Conservation (phyloP, 108 stramenopile species). For the Parmales sp. region DNA sequence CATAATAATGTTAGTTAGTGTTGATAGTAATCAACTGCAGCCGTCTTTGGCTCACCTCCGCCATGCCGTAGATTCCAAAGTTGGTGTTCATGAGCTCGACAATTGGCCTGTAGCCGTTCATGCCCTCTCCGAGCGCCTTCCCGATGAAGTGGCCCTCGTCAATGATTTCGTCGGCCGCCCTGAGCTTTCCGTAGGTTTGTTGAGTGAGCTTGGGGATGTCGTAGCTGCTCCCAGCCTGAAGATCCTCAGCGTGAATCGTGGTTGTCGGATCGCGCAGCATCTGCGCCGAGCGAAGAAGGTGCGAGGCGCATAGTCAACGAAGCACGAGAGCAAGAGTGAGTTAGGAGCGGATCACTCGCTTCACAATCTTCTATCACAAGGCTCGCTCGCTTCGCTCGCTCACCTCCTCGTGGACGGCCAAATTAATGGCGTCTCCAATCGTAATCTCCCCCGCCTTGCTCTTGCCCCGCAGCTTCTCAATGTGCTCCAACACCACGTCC, state of each 20-base stretch:
- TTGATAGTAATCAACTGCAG: too few relatives aligned
- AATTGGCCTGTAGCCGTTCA: slow-evolving; percentile 97
- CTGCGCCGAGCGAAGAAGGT: neutral
- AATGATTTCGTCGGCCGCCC: slow-evolving; percentile 97
- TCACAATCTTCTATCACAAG: too few relatives aligned
- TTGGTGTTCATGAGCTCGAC: slow-evolving; percentile 99
- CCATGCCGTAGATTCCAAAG: slow-evolving; percentile 98
- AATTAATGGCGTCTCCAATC: slow-evolving; percentile 95
- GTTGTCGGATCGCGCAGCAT: slow-evolving; percentile 98
- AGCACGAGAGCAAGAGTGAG: too few relatives aligned
- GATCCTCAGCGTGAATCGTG: slow-evolving; percentile 95
- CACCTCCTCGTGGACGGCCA: slow-evolving; percentile 90
- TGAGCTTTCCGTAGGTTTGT: slow-evolving; percentile 77
- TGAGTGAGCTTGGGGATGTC: slow-evolving; percentile 96
- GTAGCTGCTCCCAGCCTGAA: slow-evolving; percentile 94
- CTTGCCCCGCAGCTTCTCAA: slow-evolving; percentile 59
- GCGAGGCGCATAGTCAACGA: neutral
- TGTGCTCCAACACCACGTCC: slow-evolving; percentile 61
- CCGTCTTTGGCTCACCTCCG: too few relatives aligned
- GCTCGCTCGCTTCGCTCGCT: too few relatives aligned
- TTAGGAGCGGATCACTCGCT: too few relatives aligned
- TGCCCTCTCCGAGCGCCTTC: slow-evolving; percentile 93
- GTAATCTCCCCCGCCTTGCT: slow-evolving; percentile 80
- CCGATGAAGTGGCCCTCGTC: slow-evolving; percentile 99
- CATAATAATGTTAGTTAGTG: too few relatives aligned